Evolutionary conservation across 371 early-diverging fungal species (phyloP), one percentile per base, ranked within the genome.

Genomic region (Mortierella sp.): DNA sequence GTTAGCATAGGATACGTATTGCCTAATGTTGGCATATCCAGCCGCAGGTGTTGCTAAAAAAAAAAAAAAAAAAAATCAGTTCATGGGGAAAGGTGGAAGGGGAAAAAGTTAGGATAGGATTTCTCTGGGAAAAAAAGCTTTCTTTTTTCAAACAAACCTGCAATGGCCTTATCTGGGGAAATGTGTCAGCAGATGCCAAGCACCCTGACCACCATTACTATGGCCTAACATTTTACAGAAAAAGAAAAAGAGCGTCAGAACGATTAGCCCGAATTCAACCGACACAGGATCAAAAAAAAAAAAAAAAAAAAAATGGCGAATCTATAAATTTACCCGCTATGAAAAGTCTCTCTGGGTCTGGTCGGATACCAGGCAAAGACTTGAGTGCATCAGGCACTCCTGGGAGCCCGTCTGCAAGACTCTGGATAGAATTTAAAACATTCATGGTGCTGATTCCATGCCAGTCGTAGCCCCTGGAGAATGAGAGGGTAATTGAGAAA

Each of bases 141-240:
- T n/a, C n/a, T n/a, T n/a, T n/a, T n/a, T 46, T 14, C 15, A 21
- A 15, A n/a, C 61, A n/a, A 72, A 90, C 89, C 88, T 63, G 90
- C 92, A 28, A 92, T 74, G 4, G 87, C 87, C 37, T 60, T 75
- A 66, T 93, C 93, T 0, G 92, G 90, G n/a, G 74, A 83, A 88
- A 69, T 93, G 93, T 2, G 88, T 84, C 1, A 82, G 77, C 61
- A 89, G 64, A 84, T 87, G 88, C 93, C 92, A 93, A 7, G 90
- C 89, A 19, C 93, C 93, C 70, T 93, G 93, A 0, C 91, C 93
- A 0, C 93, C 93, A 67, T 93, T 92, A 62, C 89, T 89, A 66
- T 92, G 93, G 1, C 93, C 92, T 84, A 61, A 19, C 45, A 16
- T 23, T 9, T 4, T 23, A 19, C 19, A 19, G 23, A 52, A 48